Conservation (phyloP, 768 basidiomycete species). For the Hortiboletus campestris region DNA sequence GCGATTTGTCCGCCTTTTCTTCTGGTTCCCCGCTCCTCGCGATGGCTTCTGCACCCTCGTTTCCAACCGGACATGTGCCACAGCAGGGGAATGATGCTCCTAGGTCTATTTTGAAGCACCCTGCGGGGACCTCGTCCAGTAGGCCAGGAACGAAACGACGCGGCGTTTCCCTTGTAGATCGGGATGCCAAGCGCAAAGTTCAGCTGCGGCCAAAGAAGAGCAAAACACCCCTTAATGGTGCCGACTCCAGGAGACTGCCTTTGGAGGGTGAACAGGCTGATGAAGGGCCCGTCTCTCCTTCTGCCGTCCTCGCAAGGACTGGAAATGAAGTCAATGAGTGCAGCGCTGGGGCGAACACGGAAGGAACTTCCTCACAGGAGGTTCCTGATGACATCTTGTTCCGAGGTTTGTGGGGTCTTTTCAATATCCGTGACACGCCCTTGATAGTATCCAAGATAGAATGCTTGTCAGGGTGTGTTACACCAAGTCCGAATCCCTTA, state of each 20-base stretch:
- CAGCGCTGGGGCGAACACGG: conserved; percentile 57
- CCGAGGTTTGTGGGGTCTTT: conserved; percentile 54
- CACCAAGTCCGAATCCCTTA: conserved; percentile 51
- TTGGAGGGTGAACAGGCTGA: conserved; percentile 8
- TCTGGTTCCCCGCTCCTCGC: conserved; percentile 25
- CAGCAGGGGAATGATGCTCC: conserved; percentile 14
- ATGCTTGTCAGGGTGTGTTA: conserved; percentile 83
- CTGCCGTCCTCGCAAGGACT: conserved; percentile 63
- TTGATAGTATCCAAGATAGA: conserved; percentile 57
- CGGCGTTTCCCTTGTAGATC: conserved; percentile 14
- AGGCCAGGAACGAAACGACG: conserved; percentile 7
- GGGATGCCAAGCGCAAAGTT: conserved; percentile 9
- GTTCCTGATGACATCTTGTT: conserved; percentile 59
- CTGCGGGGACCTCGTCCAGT: conserved; percentile 3
- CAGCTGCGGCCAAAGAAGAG: conserved; percentile 20
- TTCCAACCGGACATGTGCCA: conserved; percentile 2
- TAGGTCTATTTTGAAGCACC: conserved; percentile 26
- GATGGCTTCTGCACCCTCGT: conserved; percentile 6
- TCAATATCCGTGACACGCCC: neutral
- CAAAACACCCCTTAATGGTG: conserved; percentile 23
- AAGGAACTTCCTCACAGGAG: conserved; percentile 19
- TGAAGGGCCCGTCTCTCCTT: conserved; percentile 50
- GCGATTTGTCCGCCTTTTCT: conserved; percentile 17
- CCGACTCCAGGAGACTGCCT: neutral
- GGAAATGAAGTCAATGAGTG: conserved; percentile 55